Percentiles rank a stretch among this genome's conserved stretches.
These are phyloP conservation scores for Adansonia rubrostipa DNA, from an alignment of 441 rosid genomes.

Conservation along the genomic window DNA sequence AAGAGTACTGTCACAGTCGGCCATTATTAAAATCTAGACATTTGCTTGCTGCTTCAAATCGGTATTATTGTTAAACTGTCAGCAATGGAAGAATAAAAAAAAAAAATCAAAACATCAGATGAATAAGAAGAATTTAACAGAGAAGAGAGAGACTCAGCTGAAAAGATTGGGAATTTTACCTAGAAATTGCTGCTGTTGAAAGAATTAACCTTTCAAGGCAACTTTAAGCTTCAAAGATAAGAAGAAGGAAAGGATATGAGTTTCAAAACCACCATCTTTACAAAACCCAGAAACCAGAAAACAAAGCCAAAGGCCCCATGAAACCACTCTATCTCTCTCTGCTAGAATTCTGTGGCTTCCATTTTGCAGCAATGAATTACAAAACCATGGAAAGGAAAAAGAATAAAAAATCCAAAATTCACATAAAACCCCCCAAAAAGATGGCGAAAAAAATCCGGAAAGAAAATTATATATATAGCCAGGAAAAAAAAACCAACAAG, in stretches of 20 bases:
- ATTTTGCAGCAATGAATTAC: conserved; percentile 23
- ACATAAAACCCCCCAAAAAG: background rate
- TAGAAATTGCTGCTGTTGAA: conserved; percentile 32
- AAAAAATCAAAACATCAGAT: background rate
- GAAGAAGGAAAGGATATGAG: conserved; percentile 20
- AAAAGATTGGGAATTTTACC: conserved; percentile 25
- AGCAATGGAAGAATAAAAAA: conserved; percentile 22
- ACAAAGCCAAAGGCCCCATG: conserved; percentile 30
- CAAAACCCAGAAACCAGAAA: conserved; percentile 33
- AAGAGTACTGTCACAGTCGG: conserved; percentile 39
- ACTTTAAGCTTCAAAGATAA: conserved; percentile 33
- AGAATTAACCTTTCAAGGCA: conserved; percentile 27
- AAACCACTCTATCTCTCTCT: conserved; percentile 18
- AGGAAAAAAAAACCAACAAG: background rate
- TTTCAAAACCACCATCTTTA: conserved; percentile 30
- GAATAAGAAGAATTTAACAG: background rate
- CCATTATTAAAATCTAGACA: conserved; percentile 49
- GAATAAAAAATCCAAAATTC: background rate
- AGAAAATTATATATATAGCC: background rate
- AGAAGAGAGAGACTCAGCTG: conserved; percentile 24
- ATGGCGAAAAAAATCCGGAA: background rate
- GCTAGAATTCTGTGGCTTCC: conserved; percentile 37
- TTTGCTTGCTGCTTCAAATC: conserved; percentile 24
- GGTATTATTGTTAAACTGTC: conserved; percentile 15
- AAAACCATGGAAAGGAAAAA: conserved; percentile 10